These are phyloP conservation scores for Agaricus blazei DNA, from an alignment of 768 basidiomycete genomes.

Conservation along the genomic window DNA sequence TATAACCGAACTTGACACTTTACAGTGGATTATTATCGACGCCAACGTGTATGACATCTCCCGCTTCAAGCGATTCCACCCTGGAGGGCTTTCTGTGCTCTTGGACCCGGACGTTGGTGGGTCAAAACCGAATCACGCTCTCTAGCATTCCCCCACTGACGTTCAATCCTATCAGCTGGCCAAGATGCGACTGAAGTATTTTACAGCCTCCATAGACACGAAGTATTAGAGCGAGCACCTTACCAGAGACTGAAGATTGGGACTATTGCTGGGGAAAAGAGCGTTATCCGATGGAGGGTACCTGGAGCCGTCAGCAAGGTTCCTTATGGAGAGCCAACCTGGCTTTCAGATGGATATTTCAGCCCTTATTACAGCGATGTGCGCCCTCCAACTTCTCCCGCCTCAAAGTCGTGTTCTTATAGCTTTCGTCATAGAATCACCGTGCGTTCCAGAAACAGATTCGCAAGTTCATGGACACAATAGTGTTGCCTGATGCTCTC, in stretches of 20 bases:
- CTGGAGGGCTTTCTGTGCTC: constrained; percentile 74
- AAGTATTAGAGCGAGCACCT: constrained; percentile 73
- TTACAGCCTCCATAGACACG: constrained; percentile 83
- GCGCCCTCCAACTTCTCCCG: constrained; percentile 15
- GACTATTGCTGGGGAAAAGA: constrained; percentile 57
- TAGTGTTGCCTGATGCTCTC: constrained; percentile 46
- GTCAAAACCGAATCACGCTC: constrained; percentile 14
- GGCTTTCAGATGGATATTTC: constrained; percentile 66
- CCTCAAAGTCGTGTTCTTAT: constrained; percentile 18
- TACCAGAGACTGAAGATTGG: constrained; percentile 74
- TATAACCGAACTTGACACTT: neutral
- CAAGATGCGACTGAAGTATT: constrained; percentile 86
- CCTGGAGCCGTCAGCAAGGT: constrained; percentile 64
- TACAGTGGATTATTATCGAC: constrained; percentile 80
- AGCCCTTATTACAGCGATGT: constrained; percentile 74
- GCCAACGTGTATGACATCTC: constrained; percentile 79
- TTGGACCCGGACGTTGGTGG: constrained; percentile 69
- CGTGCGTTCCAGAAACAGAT: constrained; percentile 52
- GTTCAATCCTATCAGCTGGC: constrained; percentile 48
- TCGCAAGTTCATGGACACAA: constrained; percentile 69
- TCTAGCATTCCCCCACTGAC: constrained; percentile 13
- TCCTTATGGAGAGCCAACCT: constrained; percentile 87
- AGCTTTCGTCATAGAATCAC: constrained; percentile 38
- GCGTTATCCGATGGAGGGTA: constrained; percentile 41
- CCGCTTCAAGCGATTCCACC: constrained; percentile 75